Evolutionary conservation across 352 stramenopile species (phyloP), one percentile per base, ranked within the genome.

Genomic region (Pythium scleroteichum): DNA sequence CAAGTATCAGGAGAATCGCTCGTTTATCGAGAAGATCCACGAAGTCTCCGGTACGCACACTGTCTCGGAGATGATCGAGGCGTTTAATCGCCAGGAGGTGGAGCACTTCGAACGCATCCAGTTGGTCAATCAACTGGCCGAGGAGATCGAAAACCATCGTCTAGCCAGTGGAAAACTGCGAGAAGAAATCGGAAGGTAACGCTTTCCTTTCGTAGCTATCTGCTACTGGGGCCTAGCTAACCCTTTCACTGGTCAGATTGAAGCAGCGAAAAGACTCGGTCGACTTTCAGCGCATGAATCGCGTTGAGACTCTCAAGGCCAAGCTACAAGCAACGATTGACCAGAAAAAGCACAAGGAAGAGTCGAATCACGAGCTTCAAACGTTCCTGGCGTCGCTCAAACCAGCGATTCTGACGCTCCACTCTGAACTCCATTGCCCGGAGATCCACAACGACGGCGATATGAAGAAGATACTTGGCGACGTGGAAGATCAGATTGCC

Each of bases 81-180:
- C 79, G 1, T 94, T 94, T 66, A 91, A 92, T 67, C 87, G 82
- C 39, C 82, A 94, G 57, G 82, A 92, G 52, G 69, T 84, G 29
- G 82, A 90, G 40, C 82, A 92, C 41, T 92, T 94, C 63, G 85
- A 90, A 50, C 73, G 81, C 17, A 90, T 94, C 40, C 85, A 94
- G 56, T 72, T 88, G 19, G 82, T 92, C 12, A 94, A 94, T 42
- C 78, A 88, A 63, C 61, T 94, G 2, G 82, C 81, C 3, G 79
- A 94, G 57, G 85, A 94, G 45, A 92, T 94, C 22, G 85, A 94
- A 51, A 81, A 79, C 26, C 79, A 90, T 59, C 76, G 85, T 6
- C 64, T 81, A 51, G 72, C 88, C 22, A 90, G 80, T 53, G 75
- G 74, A 7, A 87, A 82, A 48, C 63, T 94, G 13, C 79, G 85